phyloP scores from a whole-genome alignment of 1,139 yeast species.

The Sugiyamaella castrensis region DNA sequence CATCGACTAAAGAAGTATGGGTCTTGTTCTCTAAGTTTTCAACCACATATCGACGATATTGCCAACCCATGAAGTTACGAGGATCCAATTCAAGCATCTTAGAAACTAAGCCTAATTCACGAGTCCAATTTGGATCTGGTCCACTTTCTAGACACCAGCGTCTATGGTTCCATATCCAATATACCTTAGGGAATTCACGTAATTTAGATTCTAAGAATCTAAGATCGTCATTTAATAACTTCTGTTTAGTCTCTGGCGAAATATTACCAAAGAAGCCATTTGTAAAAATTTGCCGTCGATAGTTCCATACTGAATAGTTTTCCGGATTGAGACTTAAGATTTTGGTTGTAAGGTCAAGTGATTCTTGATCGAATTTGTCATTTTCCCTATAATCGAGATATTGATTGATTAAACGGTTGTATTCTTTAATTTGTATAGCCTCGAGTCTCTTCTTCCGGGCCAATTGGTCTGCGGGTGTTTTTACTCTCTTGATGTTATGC shows the following conservation, averaged over 20 bases:
- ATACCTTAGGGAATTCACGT: conserved; percentile 75
- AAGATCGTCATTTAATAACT: conserved; percentile 57
- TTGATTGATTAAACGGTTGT: conserved; percentile 46
- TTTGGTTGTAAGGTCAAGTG: conserved; percentile 53
- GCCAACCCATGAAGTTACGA: conserved; percentile 95
- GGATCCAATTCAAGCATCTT: conserved; percentile 68
- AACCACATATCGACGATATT: conserved; percentile 75
- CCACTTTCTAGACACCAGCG: conserved; percentile 69
- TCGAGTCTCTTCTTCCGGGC: conserved; percentile 46
- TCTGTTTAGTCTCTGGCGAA: conserved; percentile 30
- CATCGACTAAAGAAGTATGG: conserved; percentile 20
- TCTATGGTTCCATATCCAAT: conserved; percentile 97
- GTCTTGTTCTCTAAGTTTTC: conserved; percentile 45
- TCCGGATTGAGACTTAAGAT: conserved; percentile 75
- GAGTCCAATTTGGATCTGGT: conserved; percentile 59
- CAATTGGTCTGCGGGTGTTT: conserved; percentile 54
- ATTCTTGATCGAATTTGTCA: conserved; percentile 38
- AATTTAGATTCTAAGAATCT: conserved; percentile 57
- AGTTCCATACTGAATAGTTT: conserved; percentile 87
- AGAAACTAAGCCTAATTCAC: conserved; percentile 66
- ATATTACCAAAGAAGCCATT: conserved; percentile 35
- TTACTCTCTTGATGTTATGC: conserved; percentile 73
- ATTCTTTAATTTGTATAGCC: conserved; percentile 54
- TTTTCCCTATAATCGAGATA: conserved; percentile 18
- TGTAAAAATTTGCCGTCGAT: conserved; percentile 66